Evolutionary conservation across 768 basidiomycete species (phyloP), one percentile per base, ranked within the genome.

Genomic region (Cubamyces sp.): DNA sequence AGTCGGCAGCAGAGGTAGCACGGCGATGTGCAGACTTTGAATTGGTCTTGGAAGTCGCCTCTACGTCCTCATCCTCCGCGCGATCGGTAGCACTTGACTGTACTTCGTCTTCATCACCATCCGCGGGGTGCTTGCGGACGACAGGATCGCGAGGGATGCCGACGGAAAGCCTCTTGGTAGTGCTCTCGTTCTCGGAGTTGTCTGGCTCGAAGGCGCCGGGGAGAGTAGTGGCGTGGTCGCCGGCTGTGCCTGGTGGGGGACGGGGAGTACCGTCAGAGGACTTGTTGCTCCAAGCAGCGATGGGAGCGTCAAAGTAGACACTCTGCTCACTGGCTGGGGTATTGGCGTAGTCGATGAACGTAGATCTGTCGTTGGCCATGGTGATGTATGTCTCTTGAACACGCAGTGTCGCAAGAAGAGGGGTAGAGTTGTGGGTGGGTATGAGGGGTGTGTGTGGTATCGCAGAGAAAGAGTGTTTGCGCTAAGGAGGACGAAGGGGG

Each of bases 271-370:
- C 46, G 47, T 58, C 48, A 49, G 61, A 39, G 21, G 60, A 48
- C 18, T 63, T 54, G 45, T 62, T 61, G 57, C 64, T 61, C 56
- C 70, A 73, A 64, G 69, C 66, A 71, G 73, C 75, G 60, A 71
- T 66, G 25, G 74, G 75, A 11, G 78, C 80, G 80, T 83, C 82
- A 65, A 81, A 82, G 69, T 82, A 83, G 14, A 66, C 46, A 50
- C 74, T 76, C 28, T 69, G 69, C 50, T 72, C 74, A 68, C 79
- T 81, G 57, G 74, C 65, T 15, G 72, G 70, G 8, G 69, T 60
- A 48, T 30, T n/a, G 2, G 54, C 34, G 61, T 65, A 61, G 60
- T 66, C 65, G 49, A 60, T 62, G 60, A 26, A 51, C 41, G 68
- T 64, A 5, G 56, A 37, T 42, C 62, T 59, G 49, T 34, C 34